These are phyloP conservation scores for Russula abietina DNA, from an alignment of 768 basidiomycete genomes.

Conservation along the genomic window DNA sequence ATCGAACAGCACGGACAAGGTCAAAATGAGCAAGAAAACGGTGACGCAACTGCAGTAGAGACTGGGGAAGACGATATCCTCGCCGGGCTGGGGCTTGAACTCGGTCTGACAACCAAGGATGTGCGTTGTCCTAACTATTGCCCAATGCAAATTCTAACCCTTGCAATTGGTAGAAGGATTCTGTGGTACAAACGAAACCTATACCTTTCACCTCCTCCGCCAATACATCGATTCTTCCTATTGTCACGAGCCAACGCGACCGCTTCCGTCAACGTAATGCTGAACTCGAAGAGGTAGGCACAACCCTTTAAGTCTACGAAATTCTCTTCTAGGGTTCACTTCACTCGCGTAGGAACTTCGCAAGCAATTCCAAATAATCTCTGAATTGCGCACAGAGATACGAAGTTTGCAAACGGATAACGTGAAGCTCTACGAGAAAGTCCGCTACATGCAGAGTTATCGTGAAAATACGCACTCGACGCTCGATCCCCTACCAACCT, in stretches of 20 bases:
- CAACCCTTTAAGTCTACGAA: neutral
- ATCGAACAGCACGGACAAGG: conserved; percentile 57
- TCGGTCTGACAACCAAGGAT: conserved; percentile 47
- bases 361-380: conserved; percentile 91
- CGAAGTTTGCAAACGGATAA: conserved; percentile 92
- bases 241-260: conserved; percentile 95
- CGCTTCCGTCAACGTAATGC: conserved; percentile 96
- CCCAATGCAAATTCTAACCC: neutral
- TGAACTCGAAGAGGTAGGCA: conserved; percentile 83
- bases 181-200: conserved; percentile 47
- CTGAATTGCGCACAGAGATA: conserved; percentile 88
- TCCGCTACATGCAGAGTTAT: conserved; percentile 97
- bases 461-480: conserved; percentile 67
- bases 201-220: conserved; percentile 69
- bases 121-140: conserved; percentile 8
- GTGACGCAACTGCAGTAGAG: conserved; percentile 29
- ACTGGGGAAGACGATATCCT: conserved; percentile 49
- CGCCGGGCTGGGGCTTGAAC: conserved; percentile 54
- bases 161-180: conserved; percentile 21
- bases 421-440: conserved; percentile 97
- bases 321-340: neutral
- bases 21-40: conserved; percentile 29
- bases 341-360: conserved; percentile 65
- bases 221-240: conserved; percentile 94
- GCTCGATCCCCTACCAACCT: conserved; percentile 55